Evolutionary conservation across 352 stramenopile species (phyloP).

Genomic region (Detonula confervacea): DNA sequence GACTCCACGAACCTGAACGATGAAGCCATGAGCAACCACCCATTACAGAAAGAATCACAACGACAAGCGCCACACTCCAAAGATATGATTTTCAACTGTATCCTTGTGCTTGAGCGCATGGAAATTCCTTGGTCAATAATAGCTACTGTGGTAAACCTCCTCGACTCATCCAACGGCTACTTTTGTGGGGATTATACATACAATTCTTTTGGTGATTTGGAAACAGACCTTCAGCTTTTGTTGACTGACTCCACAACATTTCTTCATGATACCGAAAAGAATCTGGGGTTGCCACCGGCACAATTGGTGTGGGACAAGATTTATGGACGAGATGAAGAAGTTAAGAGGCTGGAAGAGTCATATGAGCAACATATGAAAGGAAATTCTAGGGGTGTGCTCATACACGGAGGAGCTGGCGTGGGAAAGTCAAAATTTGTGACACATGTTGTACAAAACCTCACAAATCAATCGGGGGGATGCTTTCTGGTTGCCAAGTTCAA

Average conservation of each 20-base stretch:
- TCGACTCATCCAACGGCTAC: constrained; percentile 8
- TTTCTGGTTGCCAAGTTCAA: constrained; percentile 34
- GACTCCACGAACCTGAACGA: too few relatives aligned
- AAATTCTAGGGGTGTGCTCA: too few relatives aligned
- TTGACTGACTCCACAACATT: constrained; percentile 4
- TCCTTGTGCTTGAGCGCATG: constrained; percentile 1
- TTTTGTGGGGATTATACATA: constrained; percentile 28
- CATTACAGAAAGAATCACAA: too few relatives aligned
- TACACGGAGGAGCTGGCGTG: not conserved
- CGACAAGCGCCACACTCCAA: too few relatives aligned
- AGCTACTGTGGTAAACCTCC: constrained; percentile 17
- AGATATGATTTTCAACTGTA: not conserved
- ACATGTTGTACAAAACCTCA: not conserved
- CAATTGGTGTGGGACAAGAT: too few relatives aligned
- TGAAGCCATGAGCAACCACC: too few relatives aligned
- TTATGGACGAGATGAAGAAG: constrained; percentile 20
- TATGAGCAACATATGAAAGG: not conserved
- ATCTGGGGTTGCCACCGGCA: too few relatives aligned
- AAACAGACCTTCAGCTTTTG: constrained; percentile 9
- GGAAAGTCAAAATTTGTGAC: not conserved
- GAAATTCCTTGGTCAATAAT: constrained; percentile 19
- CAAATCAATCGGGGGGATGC: not conserved
- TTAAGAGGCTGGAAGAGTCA: not conserved
- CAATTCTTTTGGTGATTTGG: constrained; percentile 19
- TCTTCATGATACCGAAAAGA: constrained; percentile 7